Evolutionary conservation across 2,329 filamentous ascomycete genomes (phyloP).

Genomic region (Apiospora koreana): DNA sequence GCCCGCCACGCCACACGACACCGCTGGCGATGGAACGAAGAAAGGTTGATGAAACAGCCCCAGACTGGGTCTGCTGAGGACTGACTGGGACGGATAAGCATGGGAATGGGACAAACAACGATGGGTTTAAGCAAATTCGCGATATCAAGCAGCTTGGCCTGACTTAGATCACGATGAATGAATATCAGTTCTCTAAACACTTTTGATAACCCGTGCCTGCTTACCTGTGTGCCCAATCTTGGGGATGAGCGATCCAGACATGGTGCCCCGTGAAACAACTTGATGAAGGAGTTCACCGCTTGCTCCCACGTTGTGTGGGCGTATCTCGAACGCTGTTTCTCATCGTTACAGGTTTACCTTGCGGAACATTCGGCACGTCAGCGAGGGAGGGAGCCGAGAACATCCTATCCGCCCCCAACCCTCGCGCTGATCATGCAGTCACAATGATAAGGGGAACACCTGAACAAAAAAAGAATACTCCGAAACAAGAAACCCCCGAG

Average conservation of each 20-base stretch:
- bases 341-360: background rate
- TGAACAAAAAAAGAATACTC: background rate
- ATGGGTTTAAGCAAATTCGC: constrained; percentile 9
- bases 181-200: constrained; percentile 16
- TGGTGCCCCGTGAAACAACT: too few species aligned
- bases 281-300: background rate
- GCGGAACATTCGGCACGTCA: background rate
- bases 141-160: constrained; percentile 23
- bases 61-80: constrained; percentile 21
- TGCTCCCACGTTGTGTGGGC: background rate
- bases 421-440: constrained; percentile 1
- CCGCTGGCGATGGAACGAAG: constrained; percentile 4
- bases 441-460: background rate
- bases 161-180: constrained; percentile 24
- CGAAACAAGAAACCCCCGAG: constrained; percentile 4
- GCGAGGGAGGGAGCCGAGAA: background rate
- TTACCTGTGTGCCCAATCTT: background rate
- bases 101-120: constrained; percentile 10
- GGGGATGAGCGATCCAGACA: background rate
- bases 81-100: constrained; percentile 8
- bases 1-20: background rate
- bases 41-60: constrained; percentile 18
- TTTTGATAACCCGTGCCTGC: background rate
- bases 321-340: background rate
- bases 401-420: background rate